Base-by-base conservation (phyloP, 148 eudicot genomes). In the Silene latifolia region DNA sequence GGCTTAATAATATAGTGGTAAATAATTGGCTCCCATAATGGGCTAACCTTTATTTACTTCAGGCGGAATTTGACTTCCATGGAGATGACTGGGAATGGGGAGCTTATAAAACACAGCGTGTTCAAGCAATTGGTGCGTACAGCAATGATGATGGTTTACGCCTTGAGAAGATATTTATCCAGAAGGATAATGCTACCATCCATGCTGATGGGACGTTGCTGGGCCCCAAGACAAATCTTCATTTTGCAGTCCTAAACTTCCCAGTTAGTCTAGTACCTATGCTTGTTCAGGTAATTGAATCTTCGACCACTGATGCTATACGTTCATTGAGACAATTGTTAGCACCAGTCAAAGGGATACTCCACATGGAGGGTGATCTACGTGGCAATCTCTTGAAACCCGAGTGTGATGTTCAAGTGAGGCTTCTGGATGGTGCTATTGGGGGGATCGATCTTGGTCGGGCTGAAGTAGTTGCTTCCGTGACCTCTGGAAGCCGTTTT, bases 81-180 rank as follows among this genome's bases (percentile, higher is more conserved):
- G 99, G 99, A 65, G 99, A 96, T 65, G 99, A 96, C 74, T 96
- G 99, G 99, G 99, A 96, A 78, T 96, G 99, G 99, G 99, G 99
- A 75, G 79, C 89, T 48, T 96, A 96, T 80, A 88, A 89, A 76
- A 92, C 97, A 74, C 99, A 92, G 85, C 98, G 89, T 69, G 93
- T 96, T 81, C 87, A 89, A 76, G 98, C 98, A 73, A 90, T 94
- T 78, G 99, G 99, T 67, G 90, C 93, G 72, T 96, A 96, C 87
- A 96, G 91, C 88, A 89, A 89, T 79, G 97, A 89, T 81, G 99
- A 91, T 78, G 99, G 99, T 72, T 85, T 96, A 75, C 99, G 97
- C 54, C 97, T 96, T 24, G 99, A 96, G 82, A 90, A 86, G 86
- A 92, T 96, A 62, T 96, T 96, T 69, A 93, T 96, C 84, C 99